Base-by-base conservation (phyloP, 1,284 basidiomycete species). In the Nidula niveotomentosa region DNA sequence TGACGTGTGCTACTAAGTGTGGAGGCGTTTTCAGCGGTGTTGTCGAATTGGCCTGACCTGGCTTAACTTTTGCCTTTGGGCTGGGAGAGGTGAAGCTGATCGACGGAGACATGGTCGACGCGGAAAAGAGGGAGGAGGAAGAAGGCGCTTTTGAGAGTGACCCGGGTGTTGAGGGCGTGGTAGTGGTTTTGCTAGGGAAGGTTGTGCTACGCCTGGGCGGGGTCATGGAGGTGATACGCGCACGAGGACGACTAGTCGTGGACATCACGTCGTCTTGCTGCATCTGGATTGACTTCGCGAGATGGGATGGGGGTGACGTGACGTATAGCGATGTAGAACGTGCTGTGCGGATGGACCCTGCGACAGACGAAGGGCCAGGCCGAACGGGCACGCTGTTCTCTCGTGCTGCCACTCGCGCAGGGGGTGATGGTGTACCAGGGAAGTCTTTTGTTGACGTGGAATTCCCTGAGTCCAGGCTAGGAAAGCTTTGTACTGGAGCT, bases 171-270 rank as follows among this genome's bases (percentile, higher is more conserved):
- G 49, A 44, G 51, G 53, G n/a, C 50, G 52, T 48, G 17, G 51
- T n/a, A 43, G 41, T 36, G 36, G 12, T 23, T 18, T 10, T 23
- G 5, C 10, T 10, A 47, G 18, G 45, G 9, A 49, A 51, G 34
- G 58, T 60, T 37, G 58, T 59, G 23, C 59, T 56, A 41, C 60
- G 58, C 34, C 67, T 62, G 7, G 71, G 67, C 10, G 71, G 65
- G 2, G 70, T 71, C 66, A 71, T 69, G 8, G 72, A 72, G 23
- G 65, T 63, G 36, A 70, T 65, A 17, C 69, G 65, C 36, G 66
- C 60, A 53, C 61, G 59, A 41, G 54, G 47, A 48, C 57, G 54
- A 41, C 54, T 60, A 23, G 63, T 52, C 6, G 61, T 51, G 9
- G 61, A 62, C 43, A 50, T 53, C 34, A 56, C 46, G 35, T 62